A percentile compares a stretch with the other conserved stretches of the same genome.
Conservation (phyloP, 768 basidiomycete genomes). For the Tephrocybe sp. region DNA sequence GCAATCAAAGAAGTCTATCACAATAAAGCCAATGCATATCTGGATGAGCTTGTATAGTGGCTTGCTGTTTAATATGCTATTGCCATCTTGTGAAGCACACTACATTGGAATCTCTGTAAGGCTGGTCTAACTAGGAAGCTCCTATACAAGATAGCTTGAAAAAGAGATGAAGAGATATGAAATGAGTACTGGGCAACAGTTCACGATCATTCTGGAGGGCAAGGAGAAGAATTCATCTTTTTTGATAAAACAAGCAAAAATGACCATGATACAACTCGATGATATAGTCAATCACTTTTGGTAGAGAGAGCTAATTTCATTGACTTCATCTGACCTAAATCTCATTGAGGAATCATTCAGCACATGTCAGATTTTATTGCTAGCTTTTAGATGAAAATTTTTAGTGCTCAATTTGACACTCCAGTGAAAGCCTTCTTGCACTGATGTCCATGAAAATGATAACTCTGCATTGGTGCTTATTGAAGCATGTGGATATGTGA, state of each 20-base stretch:
- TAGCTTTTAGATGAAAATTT: neutral
- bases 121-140: neutral
- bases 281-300: neutral
- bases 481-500: neutral
- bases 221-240: neutral
- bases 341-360: neutral
- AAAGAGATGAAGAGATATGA: neutral
- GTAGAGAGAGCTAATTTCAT: neutral
- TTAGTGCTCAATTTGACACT: neutral
- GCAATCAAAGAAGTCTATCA: constrained; percentile 18
- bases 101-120: neutral
- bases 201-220: neutral
- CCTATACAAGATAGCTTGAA: neutral
- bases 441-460: neutral
- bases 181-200: neutral
- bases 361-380: neutral
- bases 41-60: neutral
- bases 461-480: neutral
- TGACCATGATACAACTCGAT: neutral
- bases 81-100: neutral
- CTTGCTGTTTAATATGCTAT: neutral
- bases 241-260: neutral
- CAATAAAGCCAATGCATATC: neutral
- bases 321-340: neutral
- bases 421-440: neutral